These are phyloP conservation scores for Ganoderma lingzhi DNA, from an alignment of 1,284 basidiomycete species.

Conservation along the genomic window DNA sequence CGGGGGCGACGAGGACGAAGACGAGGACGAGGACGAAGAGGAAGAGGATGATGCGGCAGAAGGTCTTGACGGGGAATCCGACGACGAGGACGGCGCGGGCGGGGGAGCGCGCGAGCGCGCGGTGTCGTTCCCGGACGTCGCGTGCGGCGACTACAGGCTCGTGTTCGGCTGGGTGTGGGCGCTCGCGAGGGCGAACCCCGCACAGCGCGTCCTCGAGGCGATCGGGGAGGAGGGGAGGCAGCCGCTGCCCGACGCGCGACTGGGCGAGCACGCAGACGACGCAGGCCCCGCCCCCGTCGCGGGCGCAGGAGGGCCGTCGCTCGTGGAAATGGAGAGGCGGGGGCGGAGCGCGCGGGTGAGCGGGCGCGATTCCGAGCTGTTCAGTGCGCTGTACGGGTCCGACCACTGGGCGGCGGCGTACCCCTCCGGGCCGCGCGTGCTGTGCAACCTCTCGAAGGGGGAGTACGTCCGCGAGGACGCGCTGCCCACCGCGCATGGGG, in stretches of 20 bases:
- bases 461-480: constrained; percentile 18
- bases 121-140: constrained; percentile 9
- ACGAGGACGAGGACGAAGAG: not conserved
- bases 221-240: not conserved
- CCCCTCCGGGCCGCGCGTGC: not conserved
- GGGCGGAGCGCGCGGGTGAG: not conserved
- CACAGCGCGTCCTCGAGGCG: not conserved
- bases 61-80: not conserved
- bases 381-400: constrained; percentile 2
- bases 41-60: not conserved
- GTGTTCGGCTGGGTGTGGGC: constrained; percentile 11
- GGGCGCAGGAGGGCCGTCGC: not conserved
- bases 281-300: no score
- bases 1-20: not conserved
- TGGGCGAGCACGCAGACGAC: not conserved
- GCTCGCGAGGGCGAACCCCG: not conserved
- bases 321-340: not conserved
- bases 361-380: not conserved
- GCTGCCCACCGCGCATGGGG: not conserved
- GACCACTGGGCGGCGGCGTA: constrained; percentile 4
- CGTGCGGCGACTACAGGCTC: constrained; percentile 5
- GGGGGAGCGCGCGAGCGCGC: not conserved
- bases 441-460: constrained; percentile 17
- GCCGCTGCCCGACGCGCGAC: not conserved
- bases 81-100: not conserved